Evolutionary conservation across 257 asterid genomes (phyloP).

Genomic region (Solanum sejunctum): DNA sequence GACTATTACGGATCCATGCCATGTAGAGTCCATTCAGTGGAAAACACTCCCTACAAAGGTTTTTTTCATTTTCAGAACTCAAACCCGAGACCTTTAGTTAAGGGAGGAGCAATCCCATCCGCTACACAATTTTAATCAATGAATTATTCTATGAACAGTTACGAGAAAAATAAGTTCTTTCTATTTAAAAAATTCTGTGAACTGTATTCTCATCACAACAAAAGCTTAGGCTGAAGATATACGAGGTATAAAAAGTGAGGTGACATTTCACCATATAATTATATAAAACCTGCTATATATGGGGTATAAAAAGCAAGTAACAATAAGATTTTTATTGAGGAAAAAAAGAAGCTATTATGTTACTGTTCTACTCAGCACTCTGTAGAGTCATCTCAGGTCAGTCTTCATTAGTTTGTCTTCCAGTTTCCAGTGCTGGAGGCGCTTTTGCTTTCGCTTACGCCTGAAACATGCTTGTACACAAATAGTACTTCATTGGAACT

Average conservation of each 20-base stretch:
- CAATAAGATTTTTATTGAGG: neutral
- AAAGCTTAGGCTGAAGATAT: neutral
- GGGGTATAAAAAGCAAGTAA: slow-evolving; percentile 9
- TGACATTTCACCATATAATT: neutral
- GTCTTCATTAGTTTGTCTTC: neutral
- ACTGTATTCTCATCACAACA: slow-evolving; percentile 4
- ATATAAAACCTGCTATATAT: slow-evolving; percentile 8
- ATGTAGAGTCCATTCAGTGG: too few species aligned
- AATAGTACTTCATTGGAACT: neutral
- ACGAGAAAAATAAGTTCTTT: neutral
- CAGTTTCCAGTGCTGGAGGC: neutral
- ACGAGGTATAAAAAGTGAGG: neutral
- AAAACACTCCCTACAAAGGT: too few species aligned
- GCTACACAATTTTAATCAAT: too few species aligned
- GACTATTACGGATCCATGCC: too few species aligned
- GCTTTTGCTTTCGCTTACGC: neutral
- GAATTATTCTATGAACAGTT: neutral
- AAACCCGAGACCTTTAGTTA: too few species aligned
- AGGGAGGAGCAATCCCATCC: too few species aligned
- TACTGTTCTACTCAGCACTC: neutral
- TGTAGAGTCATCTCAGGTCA: neutral
- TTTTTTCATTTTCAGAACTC: too few species aligned
- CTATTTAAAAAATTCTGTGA: neutral
- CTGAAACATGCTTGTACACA: neutral
- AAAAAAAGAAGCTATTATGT: neutral